phyloP scores from a whole-genome alignment of 2,329 filamentous ascomycete species.

The Cladosporium sphaerospermum region DNA sequence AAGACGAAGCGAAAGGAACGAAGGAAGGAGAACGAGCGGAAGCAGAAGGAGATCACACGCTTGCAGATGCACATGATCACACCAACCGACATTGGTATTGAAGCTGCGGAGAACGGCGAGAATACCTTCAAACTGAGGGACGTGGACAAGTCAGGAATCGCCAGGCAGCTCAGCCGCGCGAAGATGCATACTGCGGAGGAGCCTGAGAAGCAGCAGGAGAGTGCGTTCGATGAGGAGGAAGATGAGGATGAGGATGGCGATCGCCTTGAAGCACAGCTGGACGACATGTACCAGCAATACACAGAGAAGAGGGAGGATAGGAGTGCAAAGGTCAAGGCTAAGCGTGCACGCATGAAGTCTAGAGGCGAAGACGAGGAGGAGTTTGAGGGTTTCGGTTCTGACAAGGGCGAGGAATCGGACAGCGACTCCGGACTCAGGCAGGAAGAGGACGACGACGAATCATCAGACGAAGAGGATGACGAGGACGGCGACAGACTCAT shows the following conservation, averaged over 20 bases:
- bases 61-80: constrained; percentile 97
- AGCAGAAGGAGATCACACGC: constrained; percentile 88
- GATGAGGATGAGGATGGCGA: constrained; percentile 70
- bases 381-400: constrained; percentile 77
- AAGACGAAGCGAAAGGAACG: constrained; percentile 75
- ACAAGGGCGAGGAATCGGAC: constrained; percentile 50
- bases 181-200: constrained; percentile 67
- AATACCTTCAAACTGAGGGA: constrained; percentile 81
- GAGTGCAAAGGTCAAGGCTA: constrained; percentile 85
- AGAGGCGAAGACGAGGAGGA: constrained; percentile 60
- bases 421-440: constrained; percentile 47
- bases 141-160: constrained; percentile 67
- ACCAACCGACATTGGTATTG: constrained; percentile 91
- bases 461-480: constrained; percentile 48
- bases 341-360: constrained; percentile 69
- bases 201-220: constrained; percentile 35
- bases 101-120: constrained; percentile 56
- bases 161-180: constrained; percentile 62
- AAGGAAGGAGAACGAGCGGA: constrained; percentile 84
- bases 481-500: constrained; percentile 45
- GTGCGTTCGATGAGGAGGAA: constrained; percentile 46
- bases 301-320: constrained; percentile 69
- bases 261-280: constrained; percentile 74
- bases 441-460: constrained; percentile 56
- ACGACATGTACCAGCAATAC: constrained; percentile 80